Percentiles rank a stretch among this genome's conserved stretches.
These are phyloP conservation scores for Aspergillus sojae DNA, from an alignment of 2,329 filamentous ascomycete genomes.

Conservation along the genomic window DNA sequence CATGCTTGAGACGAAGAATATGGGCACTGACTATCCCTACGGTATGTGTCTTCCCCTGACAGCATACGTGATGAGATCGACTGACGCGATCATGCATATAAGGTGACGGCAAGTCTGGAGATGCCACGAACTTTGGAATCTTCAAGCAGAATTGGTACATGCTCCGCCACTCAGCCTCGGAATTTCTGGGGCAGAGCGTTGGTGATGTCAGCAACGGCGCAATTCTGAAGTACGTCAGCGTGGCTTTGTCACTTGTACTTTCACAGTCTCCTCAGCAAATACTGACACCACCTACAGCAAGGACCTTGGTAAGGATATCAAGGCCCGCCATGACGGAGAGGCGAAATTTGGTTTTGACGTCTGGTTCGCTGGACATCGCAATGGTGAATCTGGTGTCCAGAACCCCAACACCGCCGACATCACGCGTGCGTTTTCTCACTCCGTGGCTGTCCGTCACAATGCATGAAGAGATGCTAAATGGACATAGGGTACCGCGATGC, in stretches of 20 bases:
- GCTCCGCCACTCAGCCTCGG: slow-evolving; percentile 28
- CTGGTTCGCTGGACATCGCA: slow-evolving; percentile 29
- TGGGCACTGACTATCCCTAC: slow-evolving; percentile 27
- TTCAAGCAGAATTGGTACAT: slow-evolving; percentile 27
- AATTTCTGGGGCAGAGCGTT: slow-evolving; percentile 24
- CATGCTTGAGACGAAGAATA: slow-evolving; percentile 28
- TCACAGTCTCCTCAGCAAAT: too few species aligned
- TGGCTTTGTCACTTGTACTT: neutral
- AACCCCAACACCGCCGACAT: slow-evolving; percentile 27
- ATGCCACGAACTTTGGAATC: slow-evolving; percentile 34
- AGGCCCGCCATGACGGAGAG: slow-evolving; percentile 24
- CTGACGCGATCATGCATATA: neutral
- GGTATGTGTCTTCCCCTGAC: slow-evolving; percentile 10
- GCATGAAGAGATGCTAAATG: neutral
- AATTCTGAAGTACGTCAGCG: neutral
- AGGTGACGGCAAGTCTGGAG: slow-evolving; percentile 33
- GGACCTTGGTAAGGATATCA: neutral
- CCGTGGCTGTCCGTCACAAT: neutral
- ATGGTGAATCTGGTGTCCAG: slow-evolving; percentile 22
- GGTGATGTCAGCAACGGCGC: slow-evolving; percentile 25
- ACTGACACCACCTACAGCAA: neutral
- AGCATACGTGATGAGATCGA: neutral
- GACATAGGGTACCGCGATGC: slow-evolving; percentile 10
- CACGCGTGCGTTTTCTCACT: slow-evolving; percentile 14
- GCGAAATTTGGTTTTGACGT: slow-evolving; percentile 23